Evolutionary conservation across 2,329 filamentous ascomycete genomes (phyloP), one percentile per base, ranked within the genome.

Genomic region (Dactylonectria macrodidyma): DNA sequence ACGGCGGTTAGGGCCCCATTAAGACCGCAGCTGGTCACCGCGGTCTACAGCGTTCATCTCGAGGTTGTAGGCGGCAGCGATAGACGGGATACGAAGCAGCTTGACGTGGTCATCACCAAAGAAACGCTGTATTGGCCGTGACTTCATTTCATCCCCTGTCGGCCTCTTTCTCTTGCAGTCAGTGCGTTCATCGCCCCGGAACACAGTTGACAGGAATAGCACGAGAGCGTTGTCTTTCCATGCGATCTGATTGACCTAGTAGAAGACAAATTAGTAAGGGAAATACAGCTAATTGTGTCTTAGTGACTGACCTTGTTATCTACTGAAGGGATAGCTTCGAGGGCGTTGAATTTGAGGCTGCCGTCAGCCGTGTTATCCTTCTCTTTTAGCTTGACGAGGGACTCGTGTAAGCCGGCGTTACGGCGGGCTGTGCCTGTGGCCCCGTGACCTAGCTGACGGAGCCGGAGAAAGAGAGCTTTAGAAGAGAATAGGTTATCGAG

Each of bases 401-500:
- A 36, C 47, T 56, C 38, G 26, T 51, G 61, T 19, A 68, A 41
- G 22, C 65, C 55, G 61, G 22, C 57, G 56, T 68, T 70, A 12
- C 34, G 36, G 14, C 67, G 67, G 47, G 51, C 57, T 46, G 50
- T 65, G 34, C 68, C 68, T 60, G 55, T 70, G 30, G 65, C 65
- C 7, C 50, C 48, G n/a, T 30, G 19, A 34, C 59, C 54, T 50
- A 6, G 34, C 6, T 56, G 2, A 2, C 64, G 50, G 24, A 67
- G 64, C 33, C 50, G 30, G 10, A 24, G 22, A 50, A 62, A 65
- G 38, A 70, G 67, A 46, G 59, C 14, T 8, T 19, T 54, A 1
- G 64, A 62, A 10, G 57, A 65, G 50, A 68, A 68, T 14, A 68
- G 62, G 47, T 67, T 67, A 38, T 67, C 65, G 22, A 68, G 36